These are phyloP conservation scores for Barbarea vulgaris DNA, from an alignment of 345 rosid species.

Conservation along the genomic window DNA sequence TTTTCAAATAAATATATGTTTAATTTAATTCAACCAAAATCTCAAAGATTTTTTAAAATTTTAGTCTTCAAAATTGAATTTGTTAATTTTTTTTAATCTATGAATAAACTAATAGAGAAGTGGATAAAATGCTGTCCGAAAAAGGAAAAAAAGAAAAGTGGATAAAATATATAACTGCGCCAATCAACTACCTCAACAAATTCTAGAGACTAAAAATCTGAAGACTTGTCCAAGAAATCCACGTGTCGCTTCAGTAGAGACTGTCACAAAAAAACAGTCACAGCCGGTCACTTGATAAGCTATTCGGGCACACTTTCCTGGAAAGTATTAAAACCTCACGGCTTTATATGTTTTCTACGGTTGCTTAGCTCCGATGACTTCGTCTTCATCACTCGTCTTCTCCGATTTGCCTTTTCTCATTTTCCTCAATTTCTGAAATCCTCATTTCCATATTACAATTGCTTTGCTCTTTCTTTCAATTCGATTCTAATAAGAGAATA, in stretches of 20 bases:
- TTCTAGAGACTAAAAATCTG: conserved; percentile 8
- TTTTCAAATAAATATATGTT: not conserved
- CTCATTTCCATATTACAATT: not conserved
- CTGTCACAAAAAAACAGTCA: conserved; percentile 14
- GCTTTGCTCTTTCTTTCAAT: not conserved
- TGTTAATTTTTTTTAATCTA: not conserved
- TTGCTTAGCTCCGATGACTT: conserved; percentile 11
- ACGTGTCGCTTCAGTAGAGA: conserved; percentile 6
- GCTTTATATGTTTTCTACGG: not conserved
- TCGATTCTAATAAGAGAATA: not conserved
- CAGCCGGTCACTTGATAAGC: conserved; percentile 10
- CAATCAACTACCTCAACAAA: conserved; percentile 23
- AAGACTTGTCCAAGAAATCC: not conserved
- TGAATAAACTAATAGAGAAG: not conserved
- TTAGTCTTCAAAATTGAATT: not conserved
- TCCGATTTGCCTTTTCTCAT: conserved; percentile 12
- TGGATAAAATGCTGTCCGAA: conserved; percentile 3
- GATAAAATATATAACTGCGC: not conserved
- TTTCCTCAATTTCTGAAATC: not conserved
- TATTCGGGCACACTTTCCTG: conserved; percentile 25
- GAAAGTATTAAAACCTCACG: conserved; percentile 7
- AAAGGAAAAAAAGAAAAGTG: not conserved
- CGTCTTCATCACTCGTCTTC: conserved; percentile 21
- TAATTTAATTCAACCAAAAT: not conserved
- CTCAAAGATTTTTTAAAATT: not conserved